A percentile compares a stretch with the other conserved stretches of the same genome.
These are phyloP conservation scores for Magnusiomyces fungicola DNA, from an alignment of 1,139 yeast species.

Conservation along the genomic window DNA sequence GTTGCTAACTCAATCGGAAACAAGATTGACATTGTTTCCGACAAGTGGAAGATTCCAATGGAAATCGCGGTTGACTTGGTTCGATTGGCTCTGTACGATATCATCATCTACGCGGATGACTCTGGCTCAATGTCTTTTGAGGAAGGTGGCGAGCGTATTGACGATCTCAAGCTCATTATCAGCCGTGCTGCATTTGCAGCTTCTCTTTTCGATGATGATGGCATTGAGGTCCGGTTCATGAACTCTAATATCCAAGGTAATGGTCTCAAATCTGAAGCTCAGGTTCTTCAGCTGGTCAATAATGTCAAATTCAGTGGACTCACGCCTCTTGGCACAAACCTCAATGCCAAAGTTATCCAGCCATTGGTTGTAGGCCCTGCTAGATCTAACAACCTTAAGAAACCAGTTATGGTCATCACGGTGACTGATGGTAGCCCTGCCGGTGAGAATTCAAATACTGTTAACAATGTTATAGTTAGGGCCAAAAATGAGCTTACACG, in stretches of 20 bases:
- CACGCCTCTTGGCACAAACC: constrained; percentile 31
- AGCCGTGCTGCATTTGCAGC: constrained; percentile 31
- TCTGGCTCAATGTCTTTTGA: constrained; percentile 34
- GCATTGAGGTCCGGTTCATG: constrained; percentile 31
- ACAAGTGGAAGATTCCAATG: constrained; percentile 28
- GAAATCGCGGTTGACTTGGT: constrained; percentile 30
- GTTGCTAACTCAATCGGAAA: constrained; percentile 25
- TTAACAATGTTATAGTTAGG: constrained; percentile 26
- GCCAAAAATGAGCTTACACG: constrained; percentile 24
- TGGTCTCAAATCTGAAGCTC: constrained; percentile 25
- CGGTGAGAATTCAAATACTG: constrained; percentile 26
- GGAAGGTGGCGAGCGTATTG: constrained; percentile 34
- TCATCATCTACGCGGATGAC: constrained; percentile 31
- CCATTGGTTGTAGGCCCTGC: constrained; percentile 30
- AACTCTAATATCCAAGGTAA: constrained; percentile 28
- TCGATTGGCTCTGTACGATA: constrained; percentile 30
- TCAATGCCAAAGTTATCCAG: constrained; percentile 27
- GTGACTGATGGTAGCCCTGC: constrained; percentile 34
- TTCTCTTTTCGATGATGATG: constrained; percentile 31
- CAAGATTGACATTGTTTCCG: constrained; percentile 23
- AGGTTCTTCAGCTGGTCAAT: constrained; percentile 25
- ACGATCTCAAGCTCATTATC: constrained; percentile 30
- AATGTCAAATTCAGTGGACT: constrained; percentile 28
- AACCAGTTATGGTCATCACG: constrained; percentile 30
- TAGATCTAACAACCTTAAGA: constrained; percentile 22